A percentile compares a stretch with the other conserved stretches of the same genome.
phyloP scores from a whole-genome alignment of 2,329 filamentous ascomycete genomes.

The Diaporthe vaccinii region DNA sequence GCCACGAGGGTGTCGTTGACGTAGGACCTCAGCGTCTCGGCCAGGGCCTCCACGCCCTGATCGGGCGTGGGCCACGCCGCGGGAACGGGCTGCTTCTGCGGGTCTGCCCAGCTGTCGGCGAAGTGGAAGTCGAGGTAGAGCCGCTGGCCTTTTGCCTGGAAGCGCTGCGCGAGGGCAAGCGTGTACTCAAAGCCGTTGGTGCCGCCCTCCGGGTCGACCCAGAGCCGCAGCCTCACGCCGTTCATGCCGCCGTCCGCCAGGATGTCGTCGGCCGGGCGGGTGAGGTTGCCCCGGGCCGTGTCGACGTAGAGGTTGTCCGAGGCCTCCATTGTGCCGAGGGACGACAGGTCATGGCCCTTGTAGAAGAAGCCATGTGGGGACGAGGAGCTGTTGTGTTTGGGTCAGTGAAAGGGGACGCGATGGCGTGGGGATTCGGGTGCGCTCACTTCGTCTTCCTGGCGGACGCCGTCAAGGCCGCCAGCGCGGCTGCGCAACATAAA shows the following conservation, averaged over 20 bases:
- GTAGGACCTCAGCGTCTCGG: constrained; percentile 77
- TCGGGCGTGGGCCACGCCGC: constrained; percentile 69
- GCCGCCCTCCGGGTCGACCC: constrained; percentile 76
- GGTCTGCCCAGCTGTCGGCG: constrained; percentile 80
- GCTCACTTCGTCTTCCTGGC: constrained; percentile 10
- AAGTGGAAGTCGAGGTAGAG: constrained; percentile 76
- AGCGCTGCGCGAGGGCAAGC: constrained; percentile 73
- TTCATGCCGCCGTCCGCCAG: constrained; percentile 35
- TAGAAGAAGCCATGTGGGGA: constrained; percentile 12
- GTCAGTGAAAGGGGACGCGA: background rate
- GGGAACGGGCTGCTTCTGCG: constrained; percentile 72
- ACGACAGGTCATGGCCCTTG: constrained; percentile 36
- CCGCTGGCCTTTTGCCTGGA: constrained; percentile 71
- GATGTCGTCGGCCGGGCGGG: constrained; percentile 33
- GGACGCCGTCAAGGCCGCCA: constrained; percentile 25
- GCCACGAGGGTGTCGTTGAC: constrained; percentile 72
- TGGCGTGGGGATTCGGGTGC: background rate
- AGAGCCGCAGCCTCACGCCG: constrained; percentile 55
- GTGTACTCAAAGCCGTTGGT: constrained; percentile 80
- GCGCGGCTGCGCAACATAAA: constrained; percentile 1
- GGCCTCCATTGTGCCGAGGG: constrained; percentile 28
- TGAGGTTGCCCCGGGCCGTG: constrained; percentile 26
- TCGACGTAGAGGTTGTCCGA: constrained; percentile 28
- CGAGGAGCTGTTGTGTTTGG: background rate
- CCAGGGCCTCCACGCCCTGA: constrained; percentile 65